Percentiles rank a stretch among this genome's conserved stretches.
phyloP scores from a whole-genome alignment of 768 basidiomycete genomes.

The Boletus coccyginus region DNA sequence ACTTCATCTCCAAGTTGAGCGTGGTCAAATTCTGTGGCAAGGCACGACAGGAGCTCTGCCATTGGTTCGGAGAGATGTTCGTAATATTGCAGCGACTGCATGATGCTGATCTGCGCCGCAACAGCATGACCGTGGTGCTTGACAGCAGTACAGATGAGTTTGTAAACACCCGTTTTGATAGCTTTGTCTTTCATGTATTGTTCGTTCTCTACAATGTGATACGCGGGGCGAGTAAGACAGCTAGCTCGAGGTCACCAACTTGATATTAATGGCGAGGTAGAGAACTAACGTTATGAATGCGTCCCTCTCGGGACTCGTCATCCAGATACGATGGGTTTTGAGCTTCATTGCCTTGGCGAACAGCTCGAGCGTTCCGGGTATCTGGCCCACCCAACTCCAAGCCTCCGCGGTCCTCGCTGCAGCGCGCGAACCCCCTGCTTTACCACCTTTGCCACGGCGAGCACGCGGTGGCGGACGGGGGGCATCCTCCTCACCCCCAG shows the following conservation, averaged over 20 bases:
- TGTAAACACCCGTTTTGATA: slow-evolving; percentile 76
- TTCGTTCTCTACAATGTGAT: slow-evolving; percentile 83
- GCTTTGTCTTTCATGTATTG: slow-evolving; percentile 78
- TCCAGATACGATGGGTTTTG: slow-evolving; percentile 84
- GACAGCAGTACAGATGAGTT: slow-evolving; percentile 87
- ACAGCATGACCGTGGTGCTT: slow-evolving; percentile 86
- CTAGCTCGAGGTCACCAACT: slow-evolving; percentile 36
- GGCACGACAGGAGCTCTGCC: slow-evolving; percentile 81
- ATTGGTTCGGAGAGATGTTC: slow-evolving; percentile 94
- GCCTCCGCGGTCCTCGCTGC: slow-evolving; percentile 42
- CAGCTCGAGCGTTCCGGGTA: slow-evolving; percentile 63
- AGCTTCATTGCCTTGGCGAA: slow-evolving; percentile 70
- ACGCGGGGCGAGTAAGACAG: slow-evolving; percentile 85
- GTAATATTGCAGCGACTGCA: slow-evolving; percentile 89
- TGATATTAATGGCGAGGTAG: not conserved
- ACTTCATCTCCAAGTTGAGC: slow-evolving; percentile 89
- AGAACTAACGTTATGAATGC: slow-evolving; percentile 64
- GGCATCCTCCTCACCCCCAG: slow-evolving; percentile 45
- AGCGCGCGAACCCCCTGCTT: slow-evolving; percentile 39
- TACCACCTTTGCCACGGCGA: slow-evolving; percentile 60
- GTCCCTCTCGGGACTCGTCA: slow-evolving; percentile 81
- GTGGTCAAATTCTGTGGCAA: slow-evolving; percentile 86
- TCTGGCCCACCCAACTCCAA: slow-evolving; percentile 81
- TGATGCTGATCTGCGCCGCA: slow-evolving; percentile 84
- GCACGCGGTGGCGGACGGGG: slow-evolving; percentile 45